A percentile compares a stretch with the other conserved stretches of the same genome.
These are phyloP conservation scores for Plasmodium sp. DNA, from an alignment of 169 alveolate species.

Conservation along the genomic window DNA sequence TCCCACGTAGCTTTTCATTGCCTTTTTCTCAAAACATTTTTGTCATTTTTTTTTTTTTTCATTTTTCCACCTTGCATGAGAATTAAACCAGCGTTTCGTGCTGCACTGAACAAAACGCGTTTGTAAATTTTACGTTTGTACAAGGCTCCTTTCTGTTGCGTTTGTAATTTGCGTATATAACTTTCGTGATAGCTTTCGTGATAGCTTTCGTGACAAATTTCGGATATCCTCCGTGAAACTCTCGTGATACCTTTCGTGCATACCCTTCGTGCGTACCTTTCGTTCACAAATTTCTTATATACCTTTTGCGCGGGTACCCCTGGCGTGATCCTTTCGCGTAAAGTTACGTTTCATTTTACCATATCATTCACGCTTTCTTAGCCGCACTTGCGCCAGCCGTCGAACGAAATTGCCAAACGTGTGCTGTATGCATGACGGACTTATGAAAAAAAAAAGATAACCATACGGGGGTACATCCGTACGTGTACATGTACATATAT, in stretches of 20 bases:
- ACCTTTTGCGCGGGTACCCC: neutral
- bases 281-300: neutral
- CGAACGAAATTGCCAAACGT: neutral
- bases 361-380: neutral
- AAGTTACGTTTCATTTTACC: neutral
- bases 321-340: neutral
- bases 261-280: neutral
- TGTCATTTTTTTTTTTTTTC: neutral
- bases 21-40: neutral
- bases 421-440: neutral
- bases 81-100: neutral
- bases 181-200: neutral
- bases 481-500: conserved; percentile 2
- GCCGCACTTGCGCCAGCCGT: neutral
- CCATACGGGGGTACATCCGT: neutral
- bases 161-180: neutral
- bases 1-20: neutral
- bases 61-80: neutral
- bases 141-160: neutral
- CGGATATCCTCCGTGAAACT: too few relatives aligned
- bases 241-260: neutral
- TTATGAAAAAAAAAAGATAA: neutral
- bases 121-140: neutral
- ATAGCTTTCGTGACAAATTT: neutral
- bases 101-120: neutral